phyloP scores from a whole-genome alignment of 352 stramenopile species.

The Phytophthora multivora region DNA sequence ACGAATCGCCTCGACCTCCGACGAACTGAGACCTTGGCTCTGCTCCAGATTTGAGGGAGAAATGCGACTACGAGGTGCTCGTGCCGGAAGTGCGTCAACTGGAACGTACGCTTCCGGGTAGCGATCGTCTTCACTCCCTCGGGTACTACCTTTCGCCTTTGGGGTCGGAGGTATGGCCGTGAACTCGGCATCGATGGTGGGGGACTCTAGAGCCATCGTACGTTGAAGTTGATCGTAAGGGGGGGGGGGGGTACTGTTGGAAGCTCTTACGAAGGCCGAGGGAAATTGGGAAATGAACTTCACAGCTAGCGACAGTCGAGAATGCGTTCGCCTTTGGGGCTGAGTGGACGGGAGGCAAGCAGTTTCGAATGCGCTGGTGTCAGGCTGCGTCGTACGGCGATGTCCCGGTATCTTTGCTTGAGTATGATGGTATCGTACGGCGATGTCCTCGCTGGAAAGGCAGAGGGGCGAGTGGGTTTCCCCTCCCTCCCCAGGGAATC shows the following conservation, averaged over 20 bases:
- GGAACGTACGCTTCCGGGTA: slow-evolving; percentile 49
- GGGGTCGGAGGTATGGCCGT: background rate
- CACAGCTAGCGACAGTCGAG: too few species aligned
- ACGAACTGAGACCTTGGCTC: slow-evolving; percentile 29
- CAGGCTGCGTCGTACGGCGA: slow-evolving; percentile 29
- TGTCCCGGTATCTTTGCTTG: slow-evolving; percentile 25
- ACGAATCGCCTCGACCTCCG: slow-evolving; percentile 20
- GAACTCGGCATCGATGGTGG: too few species aligned
- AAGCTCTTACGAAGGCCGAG: slow-evolving; percentile 10
- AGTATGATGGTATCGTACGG: slow-evolving; percentile 31
- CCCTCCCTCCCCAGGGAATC: background rate
- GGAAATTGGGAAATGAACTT: slow-evolving; percentile 31
- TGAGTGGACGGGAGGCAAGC: slow-evolving; percentile 18
- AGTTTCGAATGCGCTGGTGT: background rate
- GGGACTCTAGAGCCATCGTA: too few species aligned
- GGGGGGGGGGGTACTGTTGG: background rate
- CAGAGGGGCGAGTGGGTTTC: slow-evolving; percentile 3
- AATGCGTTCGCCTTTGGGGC: background rate
- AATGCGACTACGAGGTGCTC: slow-evolving; percentile 32
- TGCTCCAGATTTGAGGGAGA: slow-evolving; percentile 31
- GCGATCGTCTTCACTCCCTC: slow-evolving; percentile 10
- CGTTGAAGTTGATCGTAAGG: background rate
- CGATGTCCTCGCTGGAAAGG: slow-evolving; percentile 11
- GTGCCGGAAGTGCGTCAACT: slow-evolving; percentile 29
- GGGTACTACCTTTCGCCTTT: too few species aligned